Conservation (phyloP, 805 yeast genomes). For the Candida ponderosae region DNA sequence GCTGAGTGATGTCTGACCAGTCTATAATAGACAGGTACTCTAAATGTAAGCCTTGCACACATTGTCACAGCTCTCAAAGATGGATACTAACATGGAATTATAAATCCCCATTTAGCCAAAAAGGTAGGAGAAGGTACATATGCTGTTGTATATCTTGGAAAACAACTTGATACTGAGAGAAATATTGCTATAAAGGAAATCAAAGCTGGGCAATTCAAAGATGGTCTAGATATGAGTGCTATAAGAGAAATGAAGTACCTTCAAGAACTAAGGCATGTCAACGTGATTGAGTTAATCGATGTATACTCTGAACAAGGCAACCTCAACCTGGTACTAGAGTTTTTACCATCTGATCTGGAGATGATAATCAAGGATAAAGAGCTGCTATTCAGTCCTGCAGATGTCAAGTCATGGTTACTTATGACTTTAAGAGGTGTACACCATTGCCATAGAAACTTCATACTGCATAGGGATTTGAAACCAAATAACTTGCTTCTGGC, state of each 20-base stretch:
- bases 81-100: no score
- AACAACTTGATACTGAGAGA: constrained; percentile 44
- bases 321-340: constrained; percentile 86
- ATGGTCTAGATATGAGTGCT: constrained; percentile 97
- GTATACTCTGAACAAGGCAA: constrained; percentile 64
- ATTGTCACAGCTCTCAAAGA: no score
- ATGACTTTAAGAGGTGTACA: constrained; percentile 94
- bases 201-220: constrained; percentile 88
- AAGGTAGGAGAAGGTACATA: constrained; percentile 99
- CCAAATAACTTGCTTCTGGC: constrained; percentile 86
- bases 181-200: constrained; percentile 90
- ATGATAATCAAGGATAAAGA: constrained; percentile 75
- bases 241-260: constrained; percentile 85
- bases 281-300: constrained; percentile 83
- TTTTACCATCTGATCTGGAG: constrained; percentile 86
- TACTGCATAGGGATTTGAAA: constrained; percentile 87
- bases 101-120: constrained; percentile 35
- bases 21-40: constrained; percentile 2
- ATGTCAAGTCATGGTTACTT: constrained; percentile 86
- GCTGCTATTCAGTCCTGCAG: constrained; percentile 73
- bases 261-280: constrained; percentile 70
- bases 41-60: background rate
- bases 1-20: background rate
- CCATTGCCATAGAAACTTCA: constrained; percentile 89
- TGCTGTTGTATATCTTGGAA: constrained; percentile 91